These are phyloP conservation scores for Diplocarpon rosae DNA, from an alignment of 2,329 filamentous ascomycete species.

Conservation along the genomic window DNA sequence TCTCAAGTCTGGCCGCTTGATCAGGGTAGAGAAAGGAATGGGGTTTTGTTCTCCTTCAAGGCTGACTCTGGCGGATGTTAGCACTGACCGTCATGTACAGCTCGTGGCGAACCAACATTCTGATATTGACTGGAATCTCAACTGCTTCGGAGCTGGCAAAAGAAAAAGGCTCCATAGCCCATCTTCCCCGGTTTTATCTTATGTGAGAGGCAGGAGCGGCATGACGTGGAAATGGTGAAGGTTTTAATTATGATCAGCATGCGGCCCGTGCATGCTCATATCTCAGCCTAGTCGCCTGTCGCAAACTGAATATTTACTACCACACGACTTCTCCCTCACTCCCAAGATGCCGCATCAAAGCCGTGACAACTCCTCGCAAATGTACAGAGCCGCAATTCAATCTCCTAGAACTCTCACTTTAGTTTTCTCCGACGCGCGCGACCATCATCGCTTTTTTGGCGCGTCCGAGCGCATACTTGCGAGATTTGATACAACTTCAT, in stretches of 20 bases:
- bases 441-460: too few relatives aligned
- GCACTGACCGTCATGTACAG: background rate
- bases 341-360: too few relatives aligned
- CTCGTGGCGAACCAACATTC: slow-evolving; percentile 37
- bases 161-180: slow-evolving; percentile 81
- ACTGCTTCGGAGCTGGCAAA: slow-evolving; percentile 85
- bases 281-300: too few relatives aligned
- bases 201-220: background rate
- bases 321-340: too few relatives aligned
- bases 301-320: too few relatives aligned
- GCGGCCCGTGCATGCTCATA: too few relatives aligned
- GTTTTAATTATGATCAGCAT: too few relatives aligned
- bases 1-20: slow-evolving; percentile 68
- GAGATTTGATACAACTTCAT: background rate
- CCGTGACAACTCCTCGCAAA: too few relatives aligned
- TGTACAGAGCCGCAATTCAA: too few relatives aligned
- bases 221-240: background rate
- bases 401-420: too few relatives aligned
- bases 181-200: slow-evolving; percentile 13
- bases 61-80: slow-evolving; percentile 45
- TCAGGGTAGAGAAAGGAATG: slow-evolving; percentile 64
- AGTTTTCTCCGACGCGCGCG: too few relatives aligned
- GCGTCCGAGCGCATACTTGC: too few relatives aligned
- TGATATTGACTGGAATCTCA: slow-evolving; percentile 58
- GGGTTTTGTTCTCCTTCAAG: slow-evolving; percentile 70